phyloP scores from a whole-genome alignment of 2,329 filamentous ascomycete genomes.

The Ophiostoma himal-ulmi region DNA sequence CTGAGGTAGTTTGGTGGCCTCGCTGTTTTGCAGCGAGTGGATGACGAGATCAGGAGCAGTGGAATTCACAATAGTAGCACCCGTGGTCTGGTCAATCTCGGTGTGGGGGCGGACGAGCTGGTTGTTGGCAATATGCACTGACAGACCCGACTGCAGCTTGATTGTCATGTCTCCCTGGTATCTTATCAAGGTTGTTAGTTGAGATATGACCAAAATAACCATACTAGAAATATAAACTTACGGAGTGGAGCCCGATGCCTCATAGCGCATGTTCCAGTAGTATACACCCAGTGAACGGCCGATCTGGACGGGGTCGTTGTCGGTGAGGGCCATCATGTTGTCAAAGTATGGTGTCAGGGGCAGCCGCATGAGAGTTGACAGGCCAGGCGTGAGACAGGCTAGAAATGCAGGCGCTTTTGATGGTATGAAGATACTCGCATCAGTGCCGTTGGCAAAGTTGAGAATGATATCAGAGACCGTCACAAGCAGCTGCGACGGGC shows the following conservation, averaged over 20 bases:
- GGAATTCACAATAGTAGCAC: constrained; percentile 22
- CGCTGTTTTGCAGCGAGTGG: constrained; percentile 28
- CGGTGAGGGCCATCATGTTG: constrained; percentile 19
- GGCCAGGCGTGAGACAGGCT: constrained; percentile 27
- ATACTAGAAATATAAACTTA: neutral
- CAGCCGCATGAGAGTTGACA: constrained; percentile 27
- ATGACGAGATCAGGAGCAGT: constrained; percentile 28
- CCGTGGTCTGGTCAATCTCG: constrained; percentile 24
- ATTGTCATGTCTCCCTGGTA: constrained; percentile 27
- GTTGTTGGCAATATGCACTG: constrained; percentile 30
- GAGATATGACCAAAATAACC: neutral
- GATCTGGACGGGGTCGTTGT: constrained; percentile 7
- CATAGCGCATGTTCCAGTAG: constrained; percentile 27
- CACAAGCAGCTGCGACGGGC: constrained; percentile 31
- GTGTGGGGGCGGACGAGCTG: constrained; percentile 32
- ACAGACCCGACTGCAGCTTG: constrained; percentile 24
- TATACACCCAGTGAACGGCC: constrained; percentile 25
- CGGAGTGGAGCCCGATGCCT: neutral
- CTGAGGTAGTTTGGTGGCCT: constrained; percentile 28
- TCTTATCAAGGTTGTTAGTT: neutral
- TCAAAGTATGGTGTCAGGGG: constrained; percentile 27
- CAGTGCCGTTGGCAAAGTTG: constrained; percentile 33
- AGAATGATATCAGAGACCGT: constrained; percentile 31
- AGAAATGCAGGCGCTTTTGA: constrained; percentile 20
- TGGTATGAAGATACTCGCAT: constrained; percentile 30